Percentiles rank a stretch among this genome's conserved stretches.
phyloP scores from a whole-genome alignment of 352 stramenopile genomes.

The Pythium graminicola region DNA sequence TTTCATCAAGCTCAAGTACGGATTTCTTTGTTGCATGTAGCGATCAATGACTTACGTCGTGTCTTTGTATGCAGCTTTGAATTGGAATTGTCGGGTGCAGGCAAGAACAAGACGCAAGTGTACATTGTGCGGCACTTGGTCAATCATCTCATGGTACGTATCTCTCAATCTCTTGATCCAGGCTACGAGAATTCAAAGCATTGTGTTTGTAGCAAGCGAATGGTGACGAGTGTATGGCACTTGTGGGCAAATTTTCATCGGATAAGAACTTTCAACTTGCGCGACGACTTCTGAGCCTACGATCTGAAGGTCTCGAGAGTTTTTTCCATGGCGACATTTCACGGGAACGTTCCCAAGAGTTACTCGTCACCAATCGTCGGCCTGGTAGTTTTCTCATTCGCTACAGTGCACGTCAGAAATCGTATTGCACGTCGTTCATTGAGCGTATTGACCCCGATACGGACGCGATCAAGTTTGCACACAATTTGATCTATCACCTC shows the following conservation, averaged over 20 bases:
- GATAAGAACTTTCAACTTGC: conserved; percentile 71
- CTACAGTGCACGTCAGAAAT: conserved; percentile 55
- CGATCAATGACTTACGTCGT: no score
- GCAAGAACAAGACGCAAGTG: conserved; percentile 34
- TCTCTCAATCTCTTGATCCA: background rate
- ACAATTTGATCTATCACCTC: conserved; percentile 72
- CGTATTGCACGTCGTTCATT: conserved; percentile 72
- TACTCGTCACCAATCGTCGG: conserved; percentile 28
- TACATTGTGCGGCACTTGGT: conserved; percentile 75
- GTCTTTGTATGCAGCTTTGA: no score
- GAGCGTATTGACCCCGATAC: conserved; percentile 35
- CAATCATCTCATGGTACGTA: conserved; percentile 59
- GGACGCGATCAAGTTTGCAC: conserved; percentile 37
- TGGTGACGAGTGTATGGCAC: conserved; percentile 46
- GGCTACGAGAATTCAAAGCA: background rate
- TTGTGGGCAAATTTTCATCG: conserved; percentile 40
- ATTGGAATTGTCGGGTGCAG: conserved; percentile 33
- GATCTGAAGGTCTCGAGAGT: conserved; percentile 51
- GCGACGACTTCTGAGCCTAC: conserved; percentile 43
- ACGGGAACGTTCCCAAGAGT: conserved; percentile 38
- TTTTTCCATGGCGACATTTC: conserved; percentile 77
- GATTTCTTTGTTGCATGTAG: conserved; percentile 12
- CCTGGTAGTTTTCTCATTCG: conserved; percentile 64
- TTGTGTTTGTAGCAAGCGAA: conserved; percentile 37
- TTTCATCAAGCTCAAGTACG: conserved; percentile 69